Conservation (phyloP, 2,329 filamentous ascomycete species). For the Trichoderma guizhouense region DNA sequence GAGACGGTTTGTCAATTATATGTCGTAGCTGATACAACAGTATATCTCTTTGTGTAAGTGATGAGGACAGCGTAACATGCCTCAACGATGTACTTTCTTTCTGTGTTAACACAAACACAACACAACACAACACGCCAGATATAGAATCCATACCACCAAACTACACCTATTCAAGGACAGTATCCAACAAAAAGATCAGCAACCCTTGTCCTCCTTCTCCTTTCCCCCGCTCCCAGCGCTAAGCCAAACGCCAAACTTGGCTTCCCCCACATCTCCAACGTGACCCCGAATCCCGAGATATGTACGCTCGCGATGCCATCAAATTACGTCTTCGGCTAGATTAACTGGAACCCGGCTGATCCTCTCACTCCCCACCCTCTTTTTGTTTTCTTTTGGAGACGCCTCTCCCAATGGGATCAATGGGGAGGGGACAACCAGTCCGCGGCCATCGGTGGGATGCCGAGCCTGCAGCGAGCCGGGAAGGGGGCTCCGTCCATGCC, state of each 20-base stretch:
- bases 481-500: neutral
- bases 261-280: constrained; percentile 11
- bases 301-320: neutral
- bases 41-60: neutral
- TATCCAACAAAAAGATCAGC: neutral
- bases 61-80: neutral
- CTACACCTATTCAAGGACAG: neutral
- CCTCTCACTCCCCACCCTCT: constrained; percentile 1
- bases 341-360: neutral
- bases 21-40: neutral
- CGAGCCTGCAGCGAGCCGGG: constrained; percentile 10
- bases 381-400: neutral
- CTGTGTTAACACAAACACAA: neutral
- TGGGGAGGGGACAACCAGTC: neutral
- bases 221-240: constrained; percentile 3
- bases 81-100: neutral
- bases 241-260: neutral
- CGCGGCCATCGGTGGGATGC: constrained; percentile 6
- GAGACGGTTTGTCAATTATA: neutral
- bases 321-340: constrained; percentile 6
- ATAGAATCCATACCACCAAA: neutral
- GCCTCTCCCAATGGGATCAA: neutral
- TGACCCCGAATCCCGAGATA: constrained; percentile 14
- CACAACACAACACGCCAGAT: neutral
- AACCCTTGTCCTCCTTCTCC: neutral